Evolutionary conservation across 2,329 filamentous ascomycete species (phyloP).

Genomic region (Xylariaceae sp.): DNA sequence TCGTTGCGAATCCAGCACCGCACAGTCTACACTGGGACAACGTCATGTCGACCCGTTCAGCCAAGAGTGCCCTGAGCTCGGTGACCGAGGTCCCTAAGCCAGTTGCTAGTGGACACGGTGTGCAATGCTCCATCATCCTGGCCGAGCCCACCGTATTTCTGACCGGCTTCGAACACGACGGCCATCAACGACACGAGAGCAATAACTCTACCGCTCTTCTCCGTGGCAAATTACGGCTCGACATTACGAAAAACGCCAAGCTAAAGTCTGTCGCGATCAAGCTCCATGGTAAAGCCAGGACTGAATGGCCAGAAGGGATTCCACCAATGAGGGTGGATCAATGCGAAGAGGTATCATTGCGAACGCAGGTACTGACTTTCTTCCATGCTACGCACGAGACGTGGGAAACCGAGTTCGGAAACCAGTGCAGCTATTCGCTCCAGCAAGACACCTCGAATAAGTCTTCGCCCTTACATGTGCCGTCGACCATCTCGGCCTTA

Average conservation of each 20-base stretch:
- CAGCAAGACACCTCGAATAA: conserved; percentile 35
- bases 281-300: conserved; percentile 77
- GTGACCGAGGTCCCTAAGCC: conserved; percentile 63
- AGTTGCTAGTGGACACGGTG: conserved; percentile 70
- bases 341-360: conserved; percentile 76
- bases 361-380: conserved; percentile 85
- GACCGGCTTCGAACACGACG: conserved; percentile 70
- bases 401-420: conserved; percentile 58
- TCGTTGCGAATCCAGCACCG: conserved; percentile 23
- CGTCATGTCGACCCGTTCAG: conserved; percentile 46
- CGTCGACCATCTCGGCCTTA: conserved; percentile 33
- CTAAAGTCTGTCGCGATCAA: conserved; percentile 86
- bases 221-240: conserved; percentile 74
- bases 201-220: conserved; percentile 71
- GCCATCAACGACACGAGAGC: conserved; percentile 48
- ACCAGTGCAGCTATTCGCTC: conserved; percentile 53
- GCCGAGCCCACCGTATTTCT: conserved; percentile 78
- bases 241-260: conserved; percentile 83
- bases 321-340: conserved; percentile 80
- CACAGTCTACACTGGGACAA: conserved; percentile 42
- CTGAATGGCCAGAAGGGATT: conserved; percentile 95
- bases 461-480: conserved; percentile 29
- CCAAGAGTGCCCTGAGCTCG: conserved; percentile 48
- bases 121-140: conserved; percentile 67
- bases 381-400: conserved; percentile 71